A percentile compares a stretch with the other conserved stretches of the same genome.
Conservation (phyloP, 441 rosid species). For the Bruguiera hainesii region DNA sequence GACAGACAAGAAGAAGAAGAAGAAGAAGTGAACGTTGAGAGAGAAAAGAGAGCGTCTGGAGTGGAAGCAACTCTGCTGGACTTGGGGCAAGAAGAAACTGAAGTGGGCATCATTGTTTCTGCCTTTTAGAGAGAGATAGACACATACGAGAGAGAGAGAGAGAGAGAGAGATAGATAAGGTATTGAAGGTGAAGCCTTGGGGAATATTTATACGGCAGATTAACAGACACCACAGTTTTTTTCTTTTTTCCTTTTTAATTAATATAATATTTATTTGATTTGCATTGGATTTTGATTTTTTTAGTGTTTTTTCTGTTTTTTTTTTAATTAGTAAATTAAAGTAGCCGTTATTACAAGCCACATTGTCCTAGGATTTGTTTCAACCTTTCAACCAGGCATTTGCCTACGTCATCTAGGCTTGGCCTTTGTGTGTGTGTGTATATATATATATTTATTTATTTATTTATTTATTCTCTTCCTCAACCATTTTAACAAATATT, state of each 20-base stretch:
- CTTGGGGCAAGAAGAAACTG: constrained; percentile 27
- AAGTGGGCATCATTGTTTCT: constrained; percentile 28
- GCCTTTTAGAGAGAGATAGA: background rate
- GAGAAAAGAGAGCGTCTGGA: constrained; percentile 3
- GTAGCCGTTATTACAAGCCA: too few species aligned
- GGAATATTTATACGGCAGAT: constrained; percentile 10
- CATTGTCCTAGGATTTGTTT: too few species aligned
- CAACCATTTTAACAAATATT: too few species aligned
- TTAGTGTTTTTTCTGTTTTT: background rate
- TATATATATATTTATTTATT: too few species aligned
- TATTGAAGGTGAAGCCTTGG: background rate
- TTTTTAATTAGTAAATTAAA: background rate
- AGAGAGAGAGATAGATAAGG: background rate
- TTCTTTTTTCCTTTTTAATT: background rate
- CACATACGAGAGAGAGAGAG: background rate
- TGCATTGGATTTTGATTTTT: background rate
- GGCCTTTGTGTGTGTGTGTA: too few species aligned
- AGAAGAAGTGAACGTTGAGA: background rate
- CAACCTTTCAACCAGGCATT: too few species aligned
- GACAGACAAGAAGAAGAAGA: constrained; percentile 19
- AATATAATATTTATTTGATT: too few species aligned
- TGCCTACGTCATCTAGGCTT: too few species aligned
- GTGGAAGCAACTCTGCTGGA: constrained; percentile 21
- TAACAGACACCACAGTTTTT: constrained; percentile 36
- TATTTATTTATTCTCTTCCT: too few species aligned